Base-by-base conservation (phyloP, 192 early-diverging fungal species). In the Gryganskiella cystojenkinii region DNA sequence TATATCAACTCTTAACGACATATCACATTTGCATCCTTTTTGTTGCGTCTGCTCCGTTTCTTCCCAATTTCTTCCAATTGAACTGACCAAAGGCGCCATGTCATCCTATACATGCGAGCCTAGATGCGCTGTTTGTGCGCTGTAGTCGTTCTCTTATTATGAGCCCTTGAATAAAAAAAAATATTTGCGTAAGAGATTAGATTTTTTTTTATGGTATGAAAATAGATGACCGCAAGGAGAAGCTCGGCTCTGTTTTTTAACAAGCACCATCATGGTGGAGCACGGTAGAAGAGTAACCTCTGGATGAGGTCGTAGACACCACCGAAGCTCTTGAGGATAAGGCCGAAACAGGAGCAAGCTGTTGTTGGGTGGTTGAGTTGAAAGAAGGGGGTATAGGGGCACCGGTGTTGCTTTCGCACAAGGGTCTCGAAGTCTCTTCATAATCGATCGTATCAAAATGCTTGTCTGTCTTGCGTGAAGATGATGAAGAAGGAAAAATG, bases 281-380 rank as follows among this genome's bases (percentile, higher is more conserved):
- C 61, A 58, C 51, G 10, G 60, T 42, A 2, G 25, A 25, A 10
- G 61, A 56, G 60, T 62, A 62, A 13, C 68, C 66, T 24, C 46
- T 20, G 8, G 51, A 71, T 19, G 70, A 71, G 17, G 37, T 30
- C 0, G 43, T 43, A 3, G 70, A 71, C 19, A 20, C 25, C 2
- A 43, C 19, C 2, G 70, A 71, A 14, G 33, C 17, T 0, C 22
- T 31, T 3, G 70, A 71, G 24, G 31, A 7, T 0, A 28, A 7
- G 25, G 25, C 6, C 28, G 28, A 4, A 40, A 40, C 37, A 40
- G 37, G 37, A 40, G 37, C 37, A 13, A 40, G 58, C 34, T 0
- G 50, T 28, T 30, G 34, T 54, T 24, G 33, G 35, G 3, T 64
- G 61, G 49, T 19, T 20, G 15, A 14, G 33, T 13, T 19, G 34